A percentile compares a stretch with the other conserved stretches of the same genome.
These are phyloP conservation scores for Paraurostyla sp. DNA, from an alignment of 73 alveolate genomes.

Conservation along the genomic window DNA sequence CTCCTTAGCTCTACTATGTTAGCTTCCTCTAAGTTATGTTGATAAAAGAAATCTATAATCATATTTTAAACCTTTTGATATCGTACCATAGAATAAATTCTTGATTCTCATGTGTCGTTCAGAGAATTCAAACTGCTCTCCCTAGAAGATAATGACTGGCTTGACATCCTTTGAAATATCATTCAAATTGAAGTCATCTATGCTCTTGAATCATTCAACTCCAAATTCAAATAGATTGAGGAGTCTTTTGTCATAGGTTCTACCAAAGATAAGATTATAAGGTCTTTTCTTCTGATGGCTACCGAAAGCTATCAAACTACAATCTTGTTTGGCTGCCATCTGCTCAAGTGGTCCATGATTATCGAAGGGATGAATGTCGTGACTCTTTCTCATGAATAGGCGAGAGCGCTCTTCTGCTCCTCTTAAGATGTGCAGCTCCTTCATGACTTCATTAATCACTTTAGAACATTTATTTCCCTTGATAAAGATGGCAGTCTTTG, in stretches of 20 bases:
- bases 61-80: neutral
- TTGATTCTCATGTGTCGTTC: slow-evolving; percentile 73
- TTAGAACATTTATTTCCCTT: slow-evolving; percentile 76
- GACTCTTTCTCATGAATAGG: slow-evolving; percentile 57
- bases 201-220: slow-evolving; percentile 62
- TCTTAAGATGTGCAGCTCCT: slow-evolving; percentile 70
- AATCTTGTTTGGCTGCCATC: slow-evolving; percentile 65
- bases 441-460: slow-evolving; percentile 63
- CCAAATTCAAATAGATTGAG: slow-evolving; percentile 87
- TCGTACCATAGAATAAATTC: slow-evolving; percentile 72
- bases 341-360: slow-evolving; percentile 67
- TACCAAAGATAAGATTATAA: slow-evolving; percentile 80
- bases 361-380: slow-evolving; percentile 78
- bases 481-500: slow-evolving; percentile 74
- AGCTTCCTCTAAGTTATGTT: slow-evolving; percentile 51
- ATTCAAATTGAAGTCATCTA: slow-evolving; percentile 56
- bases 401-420: slow-evolving; percentile 50
- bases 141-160: slow-evolving; percentile 85
- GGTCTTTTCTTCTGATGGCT: slow-evolving; percentile 86
- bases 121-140: slow-evolving; percentile 83
- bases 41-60: slow-evolving; percentile 40
- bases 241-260: slow-evolving; percentile 73
- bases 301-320: slow-evolving; percentile 74
- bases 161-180: slow-evolving; percentile 69
- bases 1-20: slow-evolving; percentile 73